A percentile compares a stretch with the other conserved stretches of the same genome.
phyloP scores from a whole-genome alignment of 169 alveolate genomes.

The Plasmodium knowlesi region DNA sequence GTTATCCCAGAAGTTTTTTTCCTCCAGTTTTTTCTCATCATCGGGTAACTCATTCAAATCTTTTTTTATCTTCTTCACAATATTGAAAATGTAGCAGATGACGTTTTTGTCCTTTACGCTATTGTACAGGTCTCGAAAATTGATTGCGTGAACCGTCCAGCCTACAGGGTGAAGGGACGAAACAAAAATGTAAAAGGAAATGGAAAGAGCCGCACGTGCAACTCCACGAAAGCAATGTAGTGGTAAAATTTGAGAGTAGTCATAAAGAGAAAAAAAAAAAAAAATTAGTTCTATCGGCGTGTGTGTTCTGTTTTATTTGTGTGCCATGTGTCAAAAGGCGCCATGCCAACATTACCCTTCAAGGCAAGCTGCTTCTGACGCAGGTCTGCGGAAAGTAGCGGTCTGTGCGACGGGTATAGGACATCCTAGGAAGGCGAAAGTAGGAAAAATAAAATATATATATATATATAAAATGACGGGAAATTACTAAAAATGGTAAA shows the following conservation, averaged over 20 bases:
- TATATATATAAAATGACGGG: not conserved
- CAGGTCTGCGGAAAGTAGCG: slow-evolving; percentile 41
- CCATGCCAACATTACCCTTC: slow-evolving; percentile 22
- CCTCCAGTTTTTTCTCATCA: slow-evolving; percentile 48
- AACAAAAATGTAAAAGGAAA: not conserved
- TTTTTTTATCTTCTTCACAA: slow-evolving; percentile 56
- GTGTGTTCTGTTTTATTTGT: not conserved
- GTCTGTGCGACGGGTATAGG: slow-evolving; percentile 53
- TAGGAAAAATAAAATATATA: not conserved
- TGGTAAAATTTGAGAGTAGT: not conserved
- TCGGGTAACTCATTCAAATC: slow-evolving; percentile 46
- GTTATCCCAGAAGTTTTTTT: slow-evolving; percentile 67
- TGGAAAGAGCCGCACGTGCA: not conserved
- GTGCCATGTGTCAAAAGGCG: not conserved
- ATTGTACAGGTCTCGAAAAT: slow-evolving; percentile 66
- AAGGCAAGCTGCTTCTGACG: slow-evolving; percentile 69
- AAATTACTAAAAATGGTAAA: not conserved
- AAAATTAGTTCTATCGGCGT: not conserved
- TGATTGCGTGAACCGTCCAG: slow-evolving; percentile 59
- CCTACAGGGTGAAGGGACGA: slow-evolving; percentile 7
- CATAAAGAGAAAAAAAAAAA: no score
- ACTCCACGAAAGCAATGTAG: not conserved
- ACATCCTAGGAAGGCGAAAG: slow-evolving; percentile 35
- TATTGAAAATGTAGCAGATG: slow-evolving; percentile 52
- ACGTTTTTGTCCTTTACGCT: slow-evolving; percentile 71